Evolutionary conservation across 2,329 filamentous ascomycete species (phyloP), one percentile per base, ranked within the genome.

Genomic region (Epichloe festucae): DNA sequence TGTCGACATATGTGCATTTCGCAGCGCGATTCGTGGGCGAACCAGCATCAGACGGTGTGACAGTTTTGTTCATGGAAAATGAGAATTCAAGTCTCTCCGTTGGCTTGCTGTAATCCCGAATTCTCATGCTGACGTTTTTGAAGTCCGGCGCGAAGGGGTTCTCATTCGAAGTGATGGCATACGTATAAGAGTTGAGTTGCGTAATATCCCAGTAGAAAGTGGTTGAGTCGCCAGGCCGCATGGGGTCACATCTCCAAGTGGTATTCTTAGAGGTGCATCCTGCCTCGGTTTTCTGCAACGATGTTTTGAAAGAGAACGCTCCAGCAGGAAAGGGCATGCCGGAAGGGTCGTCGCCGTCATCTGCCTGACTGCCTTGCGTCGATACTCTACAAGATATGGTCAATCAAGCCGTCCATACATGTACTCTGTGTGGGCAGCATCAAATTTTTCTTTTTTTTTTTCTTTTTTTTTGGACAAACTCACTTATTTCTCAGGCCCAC

Each of bases 231-330:
- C 70, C 67, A 12, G 56, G 46, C 4, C 65, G 65, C 59, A 75
- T 77, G 1, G 82, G 80, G 54, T 74, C 78, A 68, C 83, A 87
- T 51, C 70, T 70, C 79, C 82, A 87, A 1, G 79, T 79, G 4
- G 70, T 65, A 0, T 75, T 56, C 57, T 78, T 74, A 14, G 76
- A 72, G 1, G 79, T 82, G 65, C 84, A 87, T 47, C 70, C 70
- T 6, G 77, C 75, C 15, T 67, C 65, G 2, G 74, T 66, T 5
- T 69, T 74, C 48, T 73, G 69, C 40, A 87, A 75, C 53, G 75
- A 76, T 21, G 80, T 79, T 6, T 74, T 69, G 57, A 87, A 71
- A 39, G 76, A 70, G 63, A 79, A 86, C n/a, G 76, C 73, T 5
- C 83, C 84, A 1, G 75, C 67, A 1, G 83, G 84, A 58, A 85